phyloP scores from a whole-genome alignment of 352 stramenopile genomes.

The Phytophthora brassicae region DNA sequence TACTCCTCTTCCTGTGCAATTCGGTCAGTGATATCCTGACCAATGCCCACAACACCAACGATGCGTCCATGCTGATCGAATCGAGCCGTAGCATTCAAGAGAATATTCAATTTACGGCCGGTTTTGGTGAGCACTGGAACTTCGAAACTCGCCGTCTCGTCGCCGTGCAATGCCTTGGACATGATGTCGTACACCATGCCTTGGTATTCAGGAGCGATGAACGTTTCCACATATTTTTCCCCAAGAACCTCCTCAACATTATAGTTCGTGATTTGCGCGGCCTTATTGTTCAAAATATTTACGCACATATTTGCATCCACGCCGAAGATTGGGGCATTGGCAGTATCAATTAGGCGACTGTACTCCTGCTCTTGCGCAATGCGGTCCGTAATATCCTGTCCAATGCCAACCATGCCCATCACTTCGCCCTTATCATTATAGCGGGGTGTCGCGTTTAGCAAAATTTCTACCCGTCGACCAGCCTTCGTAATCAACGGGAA shows the following conservation, averaged over 20 bases:
- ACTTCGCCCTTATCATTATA: conserved; percentile 40
- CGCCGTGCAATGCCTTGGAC: conserved; percentile 37
- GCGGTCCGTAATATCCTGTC: conserved; percentile 50
- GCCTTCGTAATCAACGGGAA: conserved; percentile 49
- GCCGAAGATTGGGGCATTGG: conserved; percentile 63
- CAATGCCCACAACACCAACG: conserved; percentile 4
- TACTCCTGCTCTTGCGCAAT: conserved; percentile 65
- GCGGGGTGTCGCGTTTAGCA: conserved; percentile 43
- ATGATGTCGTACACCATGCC: conserved; percentile 48
- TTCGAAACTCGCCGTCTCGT: conserved; percentile 62
- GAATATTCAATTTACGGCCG: conserved; percentile 36
- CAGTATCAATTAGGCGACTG: conserved; percentile 52
- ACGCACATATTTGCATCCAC: conserved; percentile 47
- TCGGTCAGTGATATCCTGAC: conserved; percentile 12
- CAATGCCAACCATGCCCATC: conserved; percentile 44
- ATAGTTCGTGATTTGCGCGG: conserved; percentile 68
- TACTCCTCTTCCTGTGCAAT: conserved; percentile 14
- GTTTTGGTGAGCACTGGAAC: conserved; percentile 55
- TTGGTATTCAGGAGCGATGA: conserved; percentile 50
- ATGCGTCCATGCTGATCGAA: conserved; percentile 5
- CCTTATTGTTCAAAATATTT: conserved; percentile 87
- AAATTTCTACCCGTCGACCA: conserved; percentile 31
- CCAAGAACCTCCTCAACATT: conserved; percentile 72
- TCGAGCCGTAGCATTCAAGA: conserved; percentile 14
- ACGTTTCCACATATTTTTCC: conserved; percentile 39